These are phyloP conservation scores for Leccinum barrowsii DNA, from an alignment of 768 basidiomycete species.

Conservation along the genomic window DNA sequence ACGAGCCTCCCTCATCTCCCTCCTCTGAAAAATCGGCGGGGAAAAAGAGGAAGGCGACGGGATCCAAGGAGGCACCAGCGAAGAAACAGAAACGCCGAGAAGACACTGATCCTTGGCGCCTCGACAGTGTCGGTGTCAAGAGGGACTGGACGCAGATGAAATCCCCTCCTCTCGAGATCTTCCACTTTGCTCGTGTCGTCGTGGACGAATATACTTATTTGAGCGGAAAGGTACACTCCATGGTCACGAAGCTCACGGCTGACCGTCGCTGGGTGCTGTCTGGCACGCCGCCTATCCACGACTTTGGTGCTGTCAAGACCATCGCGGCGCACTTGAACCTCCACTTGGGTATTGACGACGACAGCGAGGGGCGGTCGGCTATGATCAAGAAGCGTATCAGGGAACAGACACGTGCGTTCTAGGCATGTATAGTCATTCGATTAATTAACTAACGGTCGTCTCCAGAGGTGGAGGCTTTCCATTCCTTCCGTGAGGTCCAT, in stretches of 20 bases:
- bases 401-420: constrained; percentile 72
- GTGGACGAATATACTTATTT: constrained; percentile 96
- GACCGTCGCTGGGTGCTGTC: constrained; percentile 94
- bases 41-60: constrained; percentile 44
- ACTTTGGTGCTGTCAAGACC: constrained; percentile 87
- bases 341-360: constrained; percentile 91
- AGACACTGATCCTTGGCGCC: constrained; percentile 73
- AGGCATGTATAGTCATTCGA: neutral
- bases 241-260: constrained; percentile 73
- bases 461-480: constrained; percentile 85
- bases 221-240: constrained; percentile 71
- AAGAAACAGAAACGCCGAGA: constrained; percentile 65
- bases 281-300: constrained; percentile 89
- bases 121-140: constrained; percentile 56
- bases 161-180: constrained; percentile 85
- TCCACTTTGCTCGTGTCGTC: constrained; percentile 85
- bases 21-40: constrained; percentile 35
- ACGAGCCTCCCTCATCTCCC: constrained; percentile 39
- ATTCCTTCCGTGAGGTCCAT: constrained; percentile 94
- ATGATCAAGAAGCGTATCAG: constrained; percentile 76
- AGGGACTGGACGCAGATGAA: constrained; percentile 78
- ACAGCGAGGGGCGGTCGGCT: constrained; percentile 71
- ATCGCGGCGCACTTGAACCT: constrained; percentile 85
- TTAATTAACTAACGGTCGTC: constrained; percentile 17
- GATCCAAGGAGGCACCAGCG: constrained; percentile 31